Evolutionary conservation across 441 rosid species (phyloP), one percentile per base, ranked within the genome.

Genomic region (Gossypium davidsonii): DNA sequence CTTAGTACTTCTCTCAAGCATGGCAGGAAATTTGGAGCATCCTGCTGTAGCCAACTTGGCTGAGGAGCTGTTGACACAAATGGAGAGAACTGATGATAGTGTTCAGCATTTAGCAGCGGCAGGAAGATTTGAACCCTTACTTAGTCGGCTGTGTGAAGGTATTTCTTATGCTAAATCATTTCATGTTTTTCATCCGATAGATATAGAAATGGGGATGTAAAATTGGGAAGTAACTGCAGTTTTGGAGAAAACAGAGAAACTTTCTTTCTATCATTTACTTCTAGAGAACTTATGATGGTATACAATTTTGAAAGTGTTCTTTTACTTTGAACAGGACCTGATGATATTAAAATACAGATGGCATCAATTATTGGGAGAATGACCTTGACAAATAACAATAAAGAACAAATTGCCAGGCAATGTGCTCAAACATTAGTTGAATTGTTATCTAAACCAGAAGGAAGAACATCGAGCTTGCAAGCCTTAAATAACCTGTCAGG

Each of bases 121-220:
- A 6, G 85, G 87, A 67, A 78, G 83, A 79, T 84, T 84, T 72
- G 83, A 81, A 72, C 87, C 87, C 18, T 72, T 81, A 31, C 77
- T 84, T 4, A 60, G 78, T 53, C 77, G 74, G 48, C 59, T 84
- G 68, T 73, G 68, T 6, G 63, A 72, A 60, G 87, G 83, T 79
- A 76, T 72, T 59, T 59, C 53, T 66, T 28, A 31, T n/a, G 6
- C 51, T 58, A 56, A 67, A 10, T 2, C 59, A 67, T 51, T 67
- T 67, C 44, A 48, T 14, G 39, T 37, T 66, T 74, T 34, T 61
- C 20, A 71, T 59, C 55, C 57, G 42, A 12, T 15, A 14, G 75
- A 46, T 61, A 48, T 60, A 6, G 28, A 15, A 48, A 51, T 12
- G 17, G 68, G 68, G 55, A 72, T 23, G 18, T 49, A 51, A 26